These are phyloP conservation scores for Pestalotiopsis sp. DNA, from an alignment of 2,329 filamentous ascomycete genomes.

Conservation along the genomic window DNA sequence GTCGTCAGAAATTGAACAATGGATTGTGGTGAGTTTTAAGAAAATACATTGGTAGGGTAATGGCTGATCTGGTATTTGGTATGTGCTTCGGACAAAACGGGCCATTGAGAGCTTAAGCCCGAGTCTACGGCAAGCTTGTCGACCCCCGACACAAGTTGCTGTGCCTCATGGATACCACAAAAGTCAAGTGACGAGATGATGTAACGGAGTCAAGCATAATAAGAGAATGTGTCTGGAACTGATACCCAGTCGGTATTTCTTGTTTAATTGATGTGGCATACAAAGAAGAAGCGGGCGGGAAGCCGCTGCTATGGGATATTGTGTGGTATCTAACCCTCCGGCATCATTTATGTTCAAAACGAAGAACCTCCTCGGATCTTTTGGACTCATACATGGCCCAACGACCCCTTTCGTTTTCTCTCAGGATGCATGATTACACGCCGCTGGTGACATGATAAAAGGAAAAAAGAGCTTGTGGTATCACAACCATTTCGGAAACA, in stretches of 20 bases:
- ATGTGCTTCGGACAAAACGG: not conserved
- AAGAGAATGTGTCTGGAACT: not conserved
- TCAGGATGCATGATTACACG: not conserved
- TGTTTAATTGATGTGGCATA: conserved; percentile 5
- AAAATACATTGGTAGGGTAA: not conserved
- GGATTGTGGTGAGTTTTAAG: too few species aligned
- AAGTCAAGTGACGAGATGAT: not conserved
- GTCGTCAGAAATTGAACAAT: not conserved
- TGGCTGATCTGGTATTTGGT: not conserved
- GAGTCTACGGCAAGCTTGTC: not conserved
- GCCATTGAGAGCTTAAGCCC: not conserved
- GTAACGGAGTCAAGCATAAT: not conserved
- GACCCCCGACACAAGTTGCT: not conserved
- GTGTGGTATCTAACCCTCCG: conserved; percentile 4
- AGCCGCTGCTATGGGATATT: not conserved
- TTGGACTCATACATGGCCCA: not conserved
- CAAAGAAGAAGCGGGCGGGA: conserved; percentile 12
- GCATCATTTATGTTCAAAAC: not conserved
- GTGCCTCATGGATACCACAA: not conserved
- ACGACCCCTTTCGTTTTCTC: not conserved
- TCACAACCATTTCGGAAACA: conserved; percentile 7
- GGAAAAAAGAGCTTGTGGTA: not conserved
- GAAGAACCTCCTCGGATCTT: not conserved
- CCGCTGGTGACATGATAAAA: conserved; percentile 12
- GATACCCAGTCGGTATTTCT: not conserved